Percentiles rank a stretch among this genome's conserved stretches.
Evolutionary conservation across 2,329 filamentous ascomycete species (phyloP).

Genomic region (Aspergillus tamarii): DNA sequence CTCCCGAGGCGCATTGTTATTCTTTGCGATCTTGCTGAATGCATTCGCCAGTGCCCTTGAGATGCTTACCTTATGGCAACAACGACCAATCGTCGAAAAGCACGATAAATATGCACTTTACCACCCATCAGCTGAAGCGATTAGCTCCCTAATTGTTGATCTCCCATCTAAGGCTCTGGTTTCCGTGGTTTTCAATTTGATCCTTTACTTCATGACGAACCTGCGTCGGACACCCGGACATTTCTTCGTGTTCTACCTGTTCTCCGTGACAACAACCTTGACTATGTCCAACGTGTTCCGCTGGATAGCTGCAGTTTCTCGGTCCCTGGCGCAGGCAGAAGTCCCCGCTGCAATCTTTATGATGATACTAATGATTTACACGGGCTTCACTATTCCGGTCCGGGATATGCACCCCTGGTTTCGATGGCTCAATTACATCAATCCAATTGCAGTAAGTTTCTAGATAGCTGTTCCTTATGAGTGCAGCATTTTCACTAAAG

Average conservation of each 20-base stretch:
- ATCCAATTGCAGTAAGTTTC: slow-evolving; percentile 65
- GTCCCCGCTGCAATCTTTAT: slow-evolving; percentile 57
- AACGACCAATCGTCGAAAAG: slow-evolving; percentile 91
- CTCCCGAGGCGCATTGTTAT: slow-evolving; percentile 74
- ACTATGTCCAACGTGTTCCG: slow-evolving; percentile 87
- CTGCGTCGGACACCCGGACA: slow-evolving; percentile 71
- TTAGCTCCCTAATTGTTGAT: slow-evolving; percentile 82
- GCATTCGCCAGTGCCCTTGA: slow-evolving; percentile 77
- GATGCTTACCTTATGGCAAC: slow-evolving; percentile 81
- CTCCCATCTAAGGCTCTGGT: slow-evolving; percentile 78
- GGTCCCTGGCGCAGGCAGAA: slow-evolving; percentile 64
- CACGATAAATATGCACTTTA: slow-evolving; percentile 84
- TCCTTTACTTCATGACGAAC: slow-evolving; percentile 85
- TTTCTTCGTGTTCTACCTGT: slow-evolving; percentile 85
- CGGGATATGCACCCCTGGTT: slow-evolving; percentile 79
- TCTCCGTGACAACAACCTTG: slow-evolving; percentile 73
- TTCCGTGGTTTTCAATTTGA: slow-evolving; percentile 73
- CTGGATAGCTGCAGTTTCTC: slow-evolving; percentile 73
- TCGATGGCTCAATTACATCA: slow-evolving; percentile 79
- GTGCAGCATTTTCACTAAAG: neutral
- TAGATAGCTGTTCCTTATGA: neutral
- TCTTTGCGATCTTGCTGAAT: slow-evolving; percentile 84
- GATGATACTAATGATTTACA: slow-evolving; percentile 50
- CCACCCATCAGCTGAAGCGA: slow-evolving; percentile 86
- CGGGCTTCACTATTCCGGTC: slow-evolving; percentile 51